Percentiles rank a stretch among this genome's conserved stretches.
Conservation (phyloP, 2,329 filamentous ascomycete genomes). For the Chrysosporium queenslandicum region DNA sequence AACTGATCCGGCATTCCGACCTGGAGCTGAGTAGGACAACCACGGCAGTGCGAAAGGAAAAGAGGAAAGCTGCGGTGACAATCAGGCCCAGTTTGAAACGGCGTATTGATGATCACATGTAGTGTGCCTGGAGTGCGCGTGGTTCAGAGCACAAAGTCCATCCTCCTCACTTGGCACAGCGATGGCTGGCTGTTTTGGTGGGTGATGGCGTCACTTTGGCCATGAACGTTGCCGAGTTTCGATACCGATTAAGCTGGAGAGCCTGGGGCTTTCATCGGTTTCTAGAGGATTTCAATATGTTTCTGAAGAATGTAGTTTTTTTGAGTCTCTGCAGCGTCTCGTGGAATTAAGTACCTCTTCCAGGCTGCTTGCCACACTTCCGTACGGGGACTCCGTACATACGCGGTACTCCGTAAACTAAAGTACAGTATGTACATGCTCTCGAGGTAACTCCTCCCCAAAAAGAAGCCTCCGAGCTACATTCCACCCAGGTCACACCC, state of each 20-base stretch:
- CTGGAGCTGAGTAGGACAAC: background rate
- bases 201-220: background rate
- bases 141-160: background rate
- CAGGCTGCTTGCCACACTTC: no score
- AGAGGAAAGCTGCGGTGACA: background rate
- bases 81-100: background rate
- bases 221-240: background rate
- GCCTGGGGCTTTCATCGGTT: background rate
- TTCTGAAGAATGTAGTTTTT: no score
- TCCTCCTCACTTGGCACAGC: background rate
- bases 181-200: background rate
- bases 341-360: no score
- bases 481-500: no score
- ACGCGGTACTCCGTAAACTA: no score
- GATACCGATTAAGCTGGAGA: no score
- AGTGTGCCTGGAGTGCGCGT: background rate
- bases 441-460: no score
- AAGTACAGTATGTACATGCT: no score
- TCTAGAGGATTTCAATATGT: no score
- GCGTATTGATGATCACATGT: background rate
- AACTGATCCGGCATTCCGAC: constrained; percentile 42
- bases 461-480: no score
- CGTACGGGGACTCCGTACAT: no score
- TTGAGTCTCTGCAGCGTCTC: no score
- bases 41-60: background rate